Conservation (phyloP, 1,284 basidiomycete species). For the Tylopilus orsonianus region DNA sequence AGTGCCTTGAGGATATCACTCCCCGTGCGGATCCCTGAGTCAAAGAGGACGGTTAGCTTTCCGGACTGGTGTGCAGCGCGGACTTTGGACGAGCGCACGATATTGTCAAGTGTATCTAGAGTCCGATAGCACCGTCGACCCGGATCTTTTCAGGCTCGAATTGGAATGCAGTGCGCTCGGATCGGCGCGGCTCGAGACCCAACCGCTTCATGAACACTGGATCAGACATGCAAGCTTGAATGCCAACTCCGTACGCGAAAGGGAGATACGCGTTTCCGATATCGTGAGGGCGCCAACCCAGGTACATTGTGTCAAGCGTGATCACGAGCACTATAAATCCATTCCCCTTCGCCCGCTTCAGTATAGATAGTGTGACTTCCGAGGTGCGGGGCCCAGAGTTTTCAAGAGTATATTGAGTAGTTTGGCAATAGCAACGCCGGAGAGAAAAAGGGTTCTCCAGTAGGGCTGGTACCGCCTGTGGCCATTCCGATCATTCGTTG, state of each 20-base stretch:
- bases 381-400: constrained; percentile 45
- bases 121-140: constrained; percentile 79
- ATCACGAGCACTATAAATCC: constrained; percentile 56
- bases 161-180: constrained; percentile 48
- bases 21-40: constrained; percentile 78
- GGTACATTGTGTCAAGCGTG: constrained; percentile 48
- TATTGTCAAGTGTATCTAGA: constrained; percentile 66
- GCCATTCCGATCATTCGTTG: constrained; percentile 42
- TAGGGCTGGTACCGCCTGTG: constrained; percentile 66
- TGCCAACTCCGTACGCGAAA: constrained; percentile 46
- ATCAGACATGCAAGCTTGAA: constrained; percentile 46
- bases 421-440: neutral
- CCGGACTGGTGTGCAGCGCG: constrained; percentile 56
- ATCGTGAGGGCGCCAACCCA: constrained; percentile 53
- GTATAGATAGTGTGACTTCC: constrained; percentile 46
- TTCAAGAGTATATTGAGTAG: neutral
- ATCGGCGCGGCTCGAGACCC: constrained; percentile 30
- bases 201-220: constrained; percentile 52
- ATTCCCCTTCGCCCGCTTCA: constrained; percentile 48
- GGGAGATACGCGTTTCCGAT: constrained; percentile 36
- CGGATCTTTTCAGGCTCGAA: constrained; percentile 48
- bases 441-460: constrained; percentile 35
- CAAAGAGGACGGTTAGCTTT: constrained; percentile 73
- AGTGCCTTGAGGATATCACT: constrained; percentile 78
- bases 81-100: constrained; percentile 62